Evolutionary conservation across 2,329 filamentous ascomycete species (phyloP).

Genomic region (Alternaria consortialis): DNA sequence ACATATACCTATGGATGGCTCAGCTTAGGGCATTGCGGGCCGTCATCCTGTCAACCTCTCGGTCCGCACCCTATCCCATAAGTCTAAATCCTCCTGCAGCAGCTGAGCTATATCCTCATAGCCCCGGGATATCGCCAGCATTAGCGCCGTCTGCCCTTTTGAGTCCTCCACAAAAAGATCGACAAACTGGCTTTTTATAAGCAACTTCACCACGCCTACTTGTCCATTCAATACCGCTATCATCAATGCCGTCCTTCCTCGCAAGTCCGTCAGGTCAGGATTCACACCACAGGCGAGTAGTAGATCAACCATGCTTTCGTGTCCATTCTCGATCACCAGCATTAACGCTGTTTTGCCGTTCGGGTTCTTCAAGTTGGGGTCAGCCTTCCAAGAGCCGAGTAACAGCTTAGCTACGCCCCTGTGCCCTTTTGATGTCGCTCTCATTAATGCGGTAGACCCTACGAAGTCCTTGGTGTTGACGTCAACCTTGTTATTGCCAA

Average conservation of each 20-base stretch:
- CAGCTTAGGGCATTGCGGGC: no score
- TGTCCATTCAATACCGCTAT: not conserved
- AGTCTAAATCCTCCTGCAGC: no score
- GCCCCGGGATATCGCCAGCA: no score
- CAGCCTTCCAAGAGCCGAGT: not conserved
- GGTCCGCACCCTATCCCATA: no score
- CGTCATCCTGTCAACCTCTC: no score
- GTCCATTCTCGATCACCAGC: constrained; percentile 13
- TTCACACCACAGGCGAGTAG: constrained; percentile 15
- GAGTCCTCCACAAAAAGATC: not conserved
- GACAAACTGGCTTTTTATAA: no score
- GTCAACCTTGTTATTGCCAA: not conserved
- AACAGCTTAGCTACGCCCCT: not conserved
- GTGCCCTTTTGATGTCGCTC: not conserved
- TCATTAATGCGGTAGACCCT: not conserved
- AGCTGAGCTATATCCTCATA: not conserved
- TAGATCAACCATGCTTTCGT: constrained; percentile 2
- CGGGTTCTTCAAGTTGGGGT: not conserved
- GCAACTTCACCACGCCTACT: not conserved
- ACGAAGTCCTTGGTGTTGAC: not conserved
- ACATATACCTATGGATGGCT: no score
- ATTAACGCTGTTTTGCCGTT: constrained; percentile 7
- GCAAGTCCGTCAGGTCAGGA: not conserved
- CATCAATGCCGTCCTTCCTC: not conserved
- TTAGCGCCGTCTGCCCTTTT: not conserved